Conservation (phyloP, 1,284 basidiomycete species). For the Pseudozyma flocculosa region DNA sequence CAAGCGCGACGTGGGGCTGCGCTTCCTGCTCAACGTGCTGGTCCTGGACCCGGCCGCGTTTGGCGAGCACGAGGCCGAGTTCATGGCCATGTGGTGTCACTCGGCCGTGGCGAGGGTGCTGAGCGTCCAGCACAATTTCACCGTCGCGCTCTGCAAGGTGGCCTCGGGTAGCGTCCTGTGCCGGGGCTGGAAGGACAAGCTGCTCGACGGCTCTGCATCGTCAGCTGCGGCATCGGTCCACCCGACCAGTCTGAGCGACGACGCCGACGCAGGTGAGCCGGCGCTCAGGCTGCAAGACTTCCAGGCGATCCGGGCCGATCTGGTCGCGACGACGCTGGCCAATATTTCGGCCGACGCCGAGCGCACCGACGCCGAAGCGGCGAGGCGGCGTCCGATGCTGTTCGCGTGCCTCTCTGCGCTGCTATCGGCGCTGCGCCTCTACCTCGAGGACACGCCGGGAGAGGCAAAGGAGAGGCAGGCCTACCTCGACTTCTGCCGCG, state of each 20-base stretch:
- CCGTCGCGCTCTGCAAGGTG: constrained; percentile 12
- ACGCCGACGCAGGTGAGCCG: not conserved
- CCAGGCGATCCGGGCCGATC: not conserved
- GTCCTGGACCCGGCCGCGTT: constrained; percentile 64
- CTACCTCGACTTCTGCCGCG: constrained; percentile 10
- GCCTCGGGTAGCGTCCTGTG: not conserved
- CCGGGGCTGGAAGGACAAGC: not conserved
- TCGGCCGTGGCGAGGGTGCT: constrained; percentile 31
- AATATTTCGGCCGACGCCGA: not conserved
- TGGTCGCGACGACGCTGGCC: not conserved
- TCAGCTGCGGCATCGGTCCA: no score
- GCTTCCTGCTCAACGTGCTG: constrained; percentile 70
- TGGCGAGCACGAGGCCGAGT: constrained; percentile 28
- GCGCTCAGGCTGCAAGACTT: not conserved
- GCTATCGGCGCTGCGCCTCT: constrained; percentile 19
- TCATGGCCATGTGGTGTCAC: constrained; percentile 44
- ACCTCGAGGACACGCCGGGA: constrained; percentile 21
- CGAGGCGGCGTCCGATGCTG: not conserved
- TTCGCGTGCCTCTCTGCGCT: constrained; percentile 29
- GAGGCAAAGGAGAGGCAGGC: constrained; percentile 1
- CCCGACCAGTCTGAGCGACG: no score
- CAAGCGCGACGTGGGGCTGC: constrained; percentile 68
- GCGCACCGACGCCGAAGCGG: not conserved
- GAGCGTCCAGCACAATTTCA: constrained; percentile 37
- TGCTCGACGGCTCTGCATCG: not conserved